These are phyloP conservation scores for Brachypodium distachyon DNA, from an alignment of 202 grass and related monocot genomes.

Conservation along the genomic window DNA sequence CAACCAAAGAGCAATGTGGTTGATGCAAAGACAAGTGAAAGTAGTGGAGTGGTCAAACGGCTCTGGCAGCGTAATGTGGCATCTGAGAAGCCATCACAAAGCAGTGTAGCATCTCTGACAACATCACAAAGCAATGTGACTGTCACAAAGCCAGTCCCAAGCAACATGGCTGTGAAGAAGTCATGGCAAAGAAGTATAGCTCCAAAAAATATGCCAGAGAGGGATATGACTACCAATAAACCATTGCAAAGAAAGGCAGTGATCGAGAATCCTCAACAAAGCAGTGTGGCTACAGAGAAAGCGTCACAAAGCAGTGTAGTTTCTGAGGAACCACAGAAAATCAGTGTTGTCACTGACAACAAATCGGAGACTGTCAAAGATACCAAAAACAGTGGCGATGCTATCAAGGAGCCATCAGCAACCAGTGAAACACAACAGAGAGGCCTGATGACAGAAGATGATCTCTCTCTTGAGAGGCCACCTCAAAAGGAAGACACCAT, in stretches of 20 bases:
- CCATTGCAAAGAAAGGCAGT: slow-evolving; percentile 11
- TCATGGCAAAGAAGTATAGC: slow-evolving; percentile 33
- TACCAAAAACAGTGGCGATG: background rate
- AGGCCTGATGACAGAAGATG: background rate
- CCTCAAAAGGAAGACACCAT: background rate
- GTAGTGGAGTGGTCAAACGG: slow-evolving; percentile 27
- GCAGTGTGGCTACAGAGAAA: background rate
- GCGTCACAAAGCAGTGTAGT: slow-evolving; percentile 1
- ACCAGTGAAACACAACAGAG: background rate
- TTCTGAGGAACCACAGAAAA: slow-evolving; percentile 15
- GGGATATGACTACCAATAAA: slow-evolving; percentile 25
- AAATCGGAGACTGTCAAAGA: slow-evolving; percentile 13
- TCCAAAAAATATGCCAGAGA: slow-evolving; percentile 18
- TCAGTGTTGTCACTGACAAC: background rate
- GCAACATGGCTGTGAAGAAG: slow-evolving; percentile 1
- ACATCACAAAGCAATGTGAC: slow-evolving; percentile 36
- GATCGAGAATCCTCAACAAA: background rate
- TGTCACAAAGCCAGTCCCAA: slow-evolving; percentile 12
- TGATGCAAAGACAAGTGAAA: slow-evolving; percentile 30
- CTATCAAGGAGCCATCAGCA: background rate
- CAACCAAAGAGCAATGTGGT: slow-evolving; percentile 27
- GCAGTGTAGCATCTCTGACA: background rate
- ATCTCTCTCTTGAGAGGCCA: background rate
- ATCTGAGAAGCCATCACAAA: slow-evolving; percentile 36
- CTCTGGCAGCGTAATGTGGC: slow-evolving; percentile 29